These are phyloP conservation scores for Elaeagnus macrophylla DNA, from an alignment of 306 rosid species.

Conservation along the genomic window DNA sequence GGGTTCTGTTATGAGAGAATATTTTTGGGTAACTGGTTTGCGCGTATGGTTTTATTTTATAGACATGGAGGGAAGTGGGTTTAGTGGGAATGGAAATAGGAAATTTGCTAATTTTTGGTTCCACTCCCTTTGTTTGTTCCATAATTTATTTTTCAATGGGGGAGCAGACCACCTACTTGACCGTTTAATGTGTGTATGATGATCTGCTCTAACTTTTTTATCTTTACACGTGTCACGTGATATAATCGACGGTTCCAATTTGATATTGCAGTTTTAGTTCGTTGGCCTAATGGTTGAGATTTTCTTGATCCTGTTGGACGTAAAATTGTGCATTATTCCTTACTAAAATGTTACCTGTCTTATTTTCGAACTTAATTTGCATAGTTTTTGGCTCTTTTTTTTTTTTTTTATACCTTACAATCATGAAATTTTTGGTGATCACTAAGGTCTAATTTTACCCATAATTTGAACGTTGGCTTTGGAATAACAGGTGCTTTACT, in stretches of 20 bases:
- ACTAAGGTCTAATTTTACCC: neutral
- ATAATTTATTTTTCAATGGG: too few species aligned
- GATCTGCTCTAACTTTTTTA: neutral
- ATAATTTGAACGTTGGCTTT: slow-evolving; percentile 23
- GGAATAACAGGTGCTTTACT: slow-evolving; percentile 8
- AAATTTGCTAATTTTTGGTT: neutral
- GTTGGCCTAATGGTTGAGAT: slow-evolving; percentile 16
- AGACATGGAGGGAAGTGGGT: slow-evolving; percentile 14
- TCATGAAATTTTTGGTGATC: slow-evolving; percentile 8
- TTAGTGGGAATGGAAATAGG: slow-evolving; percentile 11
- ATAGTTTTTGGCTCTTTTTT: neutral
- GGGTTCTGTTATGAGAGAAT: slow-evolving; percentile 20
- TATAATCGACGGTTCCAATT: neutral
- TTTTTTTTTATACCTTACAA: neutral
- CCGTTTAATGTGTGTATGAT: slow-evolving; percentile 16
- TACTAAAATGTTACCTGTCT: too few species aligned
- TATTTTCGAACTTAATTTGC: too few species aligned
- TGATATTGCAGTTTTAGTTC: neutral
- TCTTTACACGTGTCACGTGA: slow-evolving; percentile 24
- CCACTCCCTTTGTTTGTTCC: neutral
- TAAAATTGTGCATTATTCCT: too few species aligned
- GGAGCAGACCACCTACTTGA: slow-evolving; percentile 9
- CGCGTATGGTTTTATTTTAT: slow-evolving; percentile 19
- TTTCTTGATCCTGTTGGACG: too few species aligned
- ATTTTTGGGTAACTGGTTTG: neutral